Evolutionary conservation across 2,329 filamentous ascomycete species (phyloP).

Genomic region (Pseudogymnoascus sp.): DNA sequence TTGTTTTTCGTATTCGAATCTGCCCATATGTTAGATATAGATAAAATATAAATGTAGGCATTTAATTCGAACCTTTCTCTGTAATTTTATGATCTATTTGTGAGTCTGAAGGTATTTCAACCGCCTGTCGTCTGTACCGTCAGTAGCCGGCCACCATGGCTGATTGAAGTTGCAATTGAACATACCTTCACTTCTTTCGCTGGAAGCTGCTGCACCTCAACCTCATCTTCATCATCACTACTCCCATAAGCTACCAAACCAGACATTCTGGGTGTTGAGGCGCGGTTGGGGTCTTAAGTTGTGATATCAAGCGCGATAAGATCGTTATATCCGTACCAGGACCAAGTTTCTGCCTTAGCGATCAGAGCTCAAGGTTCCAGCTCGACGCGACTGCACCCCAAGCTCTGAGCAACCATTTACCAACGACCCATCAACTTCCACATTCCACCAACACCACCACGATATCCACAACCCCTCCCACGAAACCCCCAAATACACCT

Average conservation of each 20-base stretch:
- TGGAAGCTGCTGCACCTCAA: constrained; percentile 12
- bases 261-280: constrained; percentile 20
- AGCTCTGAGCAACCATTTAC: constrained; percentile 1
- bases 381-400: constrained; percentile 10
- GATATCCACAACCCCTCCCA: neutral
- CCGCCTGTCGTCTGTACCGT: constrained; percentile 5
- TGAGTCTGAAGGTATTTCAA: neutral
- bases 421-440: neutral
- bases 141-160: neutral
- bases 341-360: neutral
- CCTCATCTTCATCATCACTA: constrained; percentile 31
- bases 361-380: constrained; percentile 9
- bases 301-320: constrained; percentile 4
- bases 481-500: constrained; percentile 1
- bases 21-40: neutral
- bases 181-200: constrained; percentile 6
- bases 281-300: neutral
- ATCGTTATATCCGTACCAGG: neutral
- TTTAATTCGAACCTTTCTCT: neutral
- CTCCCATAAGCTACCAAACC: constrained; percentile 34
- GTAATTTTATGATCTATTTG: neutral
- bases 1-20: constrained; percentile 10
- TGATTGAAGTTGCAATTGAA: neutral
- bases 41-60: neutral
- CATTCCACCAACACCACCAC: neutral